Evolutionary conservation across 306 rosid species (phyloP), one percentile per base, ranked within the genome.

Genomic region (Acacia acuminata): DNA sequence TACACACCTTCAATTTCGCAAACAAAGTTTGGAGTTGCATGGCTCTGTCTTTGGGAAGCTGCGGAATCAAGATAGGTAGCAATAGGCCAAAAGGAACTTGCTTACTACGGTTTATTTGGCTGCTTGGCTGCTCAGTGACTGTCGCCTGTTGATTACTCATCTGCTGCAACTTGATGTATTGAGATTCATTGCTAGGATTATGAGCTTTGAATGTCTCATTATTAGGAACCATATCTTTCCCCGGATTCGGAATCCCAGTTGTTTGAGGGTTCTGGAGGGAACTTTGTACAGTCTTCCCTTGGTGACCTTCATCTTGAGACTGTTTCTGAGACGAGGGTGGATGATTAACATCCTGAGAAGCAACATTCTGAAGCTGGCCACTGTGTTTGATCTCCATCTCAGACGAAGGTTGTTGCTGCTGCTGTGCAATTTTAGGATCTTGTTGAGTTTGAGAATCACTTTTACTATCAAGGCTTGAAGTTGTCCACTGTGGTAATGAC

Each of bases 111-210:
- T 81, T 88, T n/a, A 58, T 71, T 65, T 88, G 91, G 86, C 78
- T 90, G 85, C 88, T 86, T 71, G 93, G 88, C 83, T 87, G 94
- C 81, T 88, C 97, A 9, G 81, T 67, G 68, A 85, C 82, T 51
- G 91, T 85, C 65, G 94, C 92, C 87, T 93, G 98, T 86, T 96
- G 99, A 88, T 90, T 92, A 83, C 98, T 96, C 87, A 93, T 93
- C 92, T 92, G 93, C 87, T 93, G 98, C 82, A 96, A 84, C 84
- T 93, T 96, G 73, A 86, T 82, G 83, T 92, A 95, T 82, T 93
- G 98, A 74, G 97, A 89, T 68, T 93, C 96, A 48, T 83, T 84
- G 36, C 73, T 91, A 43, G 87, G 87, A 76, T 77, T 84, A 64
- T 84, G 87, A 61, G 87, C 78, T 78, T 88, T 84, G 75, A 85